A percentile compares a stretch with the other conserved stretches of the same genome.
Conservation (phyloP, 768 basidiomycete species). For the Phanerochaete carnosa region DNA sequence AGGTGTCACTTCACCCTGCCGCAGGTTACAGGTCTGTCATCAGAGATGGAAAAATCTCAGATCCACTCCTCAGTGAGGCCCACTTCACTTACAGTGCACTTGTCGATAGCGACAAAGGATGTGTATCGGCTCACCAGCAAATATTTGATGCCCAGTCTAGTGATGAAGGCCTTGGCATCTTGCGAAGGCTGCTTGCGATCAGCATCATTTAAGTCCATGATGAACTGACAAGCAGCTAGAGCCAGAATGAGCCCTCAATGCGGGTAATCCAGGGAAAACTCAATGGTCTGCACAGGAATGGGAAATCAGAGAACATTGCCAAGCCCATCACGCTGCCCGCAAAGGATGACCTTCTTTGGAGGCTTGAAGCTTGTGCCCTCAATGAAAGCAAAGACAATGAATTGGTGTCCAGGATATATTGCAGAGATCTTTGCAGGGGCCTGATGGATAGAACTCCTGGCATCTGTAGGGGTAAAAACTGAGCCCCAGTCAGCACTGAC, state of each 20-base stretch:
- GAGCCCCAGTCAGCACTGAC: conserved; percentile 48
- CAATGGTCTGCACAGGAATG: conserved; percentile 22
- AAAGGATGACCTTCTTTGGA: conserved; percentile 28
- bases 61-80: neutral
- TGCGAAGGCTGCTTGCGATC: neutral
- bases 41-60: no score
- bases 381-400: conserved; percentile 32
- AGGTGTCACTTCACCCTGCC: neutral
- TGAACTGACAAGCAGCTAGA: conserved; percentile 48
- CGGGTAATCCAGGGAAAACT: conserved; percentile 15
- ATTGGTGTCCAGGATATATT: conserved; percentile 32
- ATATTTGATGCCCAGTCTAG: conserved; percentile 48
- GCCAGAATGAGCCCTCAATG: conserved; percentile 41
- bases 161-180: conserved; percentile 38
- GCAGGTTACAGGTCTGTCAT: neutral
- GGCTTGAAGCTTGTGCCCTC: conserved; percentile 12
- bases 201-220: conserved; percentile 33
- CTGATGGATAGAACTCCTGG: neutral
- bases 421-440: conserved; percentile 17
- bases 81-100: neutral
- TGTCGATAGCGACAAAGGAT: conserved; percentile 48
- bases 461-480: neutral
- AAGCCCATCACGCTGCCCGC: conserved; percentile 24
- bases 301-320: conserved; percentile 13
- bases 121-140: conserved; percentile 50